Percentiles rank a stretch among this genome's conserved stretches.
These are phyloP conservation scores for Tuber brumale DNA, from an alignment of 495 filamentous ascomycete species.

Conservation along the genomic window DNA sequence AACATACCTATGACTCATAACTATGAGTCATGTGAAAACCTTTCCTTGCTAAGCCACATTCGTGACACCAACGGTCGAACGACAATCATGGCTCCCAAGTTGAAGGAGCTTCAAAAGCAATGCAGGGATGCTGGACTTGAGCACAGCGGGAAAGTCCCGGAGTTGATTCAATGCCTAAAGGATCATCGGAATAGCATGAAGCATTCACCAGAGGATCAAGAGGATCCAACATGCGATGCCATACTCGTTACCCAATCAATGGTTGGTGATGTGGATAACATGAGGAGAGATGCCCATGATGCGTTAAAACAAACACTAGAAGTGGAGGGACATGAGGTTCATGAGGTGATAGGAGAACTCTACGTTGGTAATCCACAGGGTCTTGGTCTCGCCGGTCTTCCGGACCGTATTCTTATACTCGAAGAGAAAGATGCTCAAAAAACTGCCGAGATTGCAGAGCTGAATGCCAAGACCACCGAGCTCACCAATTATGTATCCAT, in stretches of 20 bases:
- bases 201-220: conserved; percentile 7
- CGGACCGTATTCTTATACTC: background rate
- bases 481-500: background rate
- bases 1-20: too few species aligned
- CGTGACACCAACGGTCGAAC: background rate
- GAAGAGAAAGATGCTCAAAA: background rate
- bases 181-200: background rate
- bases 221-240: conserved; percentile 14
- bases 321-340: conserved; percentile 12
- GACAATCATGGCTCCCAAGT: background rate
- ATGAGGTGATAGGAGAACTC: conserved; percentile 10
- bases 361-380: conserved; percentile 13
- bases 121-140: background rate
- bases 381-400: conserved; percentile 5
- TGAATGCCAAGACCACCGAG: background rate
- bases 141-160: background rate
- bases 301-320: conserved; percentile 12
- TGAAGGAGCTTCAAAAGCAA: background rate
- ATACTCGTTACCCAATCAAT: conserved; percentile 18
- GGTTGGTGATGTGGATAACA: conserved; percentile 4
- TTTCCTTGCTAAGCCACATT: too few species aligned
- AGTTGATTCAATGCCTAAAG: background rate
- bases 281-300: conserved; percentile 11
- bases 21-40: too few species aligned
- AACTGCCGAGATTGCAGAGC: too few species aligned